phyloP scores from a whole-genome alignment of 352 stramenopile genomes.

The Globisporangium nagaii region DNA sequence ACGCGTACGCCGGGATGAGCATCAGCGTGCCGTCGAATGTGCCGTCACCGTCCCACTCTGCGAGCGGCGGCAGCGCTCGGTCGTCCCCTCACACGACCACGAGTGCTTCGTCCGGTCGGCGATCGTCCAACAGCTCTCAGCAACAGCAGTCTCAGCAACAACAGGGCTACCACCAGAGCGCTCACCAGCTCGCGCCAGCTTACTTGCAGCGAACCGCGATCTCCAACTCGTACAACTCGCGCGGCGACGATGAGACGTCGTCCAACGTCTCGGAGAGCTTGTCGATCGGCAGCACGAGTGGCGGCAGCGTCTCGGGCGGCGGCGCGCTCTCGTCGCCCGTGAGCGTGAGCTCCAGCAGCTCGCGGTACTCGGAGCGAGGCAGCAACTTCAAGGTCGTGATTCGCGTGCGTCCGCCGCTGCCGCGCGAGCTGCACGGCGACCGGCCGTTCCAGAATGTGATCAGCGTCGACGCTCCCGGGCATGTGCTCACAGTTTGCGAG shows the following conservation, averaged over 20 bases:
- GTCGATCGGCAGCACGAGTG: conserved; percentile 18
- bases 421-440: conserved; percentile 84
- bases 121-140: conserved; percentile 19
- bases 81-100: conserved; percentile 26
- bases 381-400: conserved; percentile 94
- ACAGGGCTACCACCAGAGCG: conserved; percentile 4
- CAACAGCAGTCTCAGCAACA: conserved; percentile 21
- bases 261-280: conserved; percentile 55
- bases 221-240: conserved; percentile 54
- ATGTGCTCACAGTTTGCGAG: conserved; percentile 87
- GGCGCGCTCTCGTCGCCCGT: conserved; percentile 30
- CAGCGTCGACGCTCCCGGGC: conserved; percentile 76
- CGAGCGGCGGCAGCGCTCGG: conserved; percentile 17
- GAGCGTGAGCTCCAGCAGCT: conserved; percentile 21
- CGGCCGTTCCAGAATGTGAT: conserved; percentile 90
- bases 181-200: conserved; percentile 13
- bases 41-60: conserved; percentile 26
- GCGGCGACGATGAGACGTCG: conserved; percentile 52
- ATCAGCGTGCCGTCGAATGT: conserved; percentile 34
- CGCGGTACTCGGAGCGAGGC: conserved; percentile 37
- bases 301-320: neutral
- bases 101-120: conserved; percentile 15
- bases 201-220: conserved; percentile 61
- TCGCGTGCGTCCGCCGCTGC: conserved; percentile 83
- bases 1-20: conserved; percentile 28